Conservation (phyloP, 73 alveolate genomes). For the Durusdinium trenchii region DNA sequence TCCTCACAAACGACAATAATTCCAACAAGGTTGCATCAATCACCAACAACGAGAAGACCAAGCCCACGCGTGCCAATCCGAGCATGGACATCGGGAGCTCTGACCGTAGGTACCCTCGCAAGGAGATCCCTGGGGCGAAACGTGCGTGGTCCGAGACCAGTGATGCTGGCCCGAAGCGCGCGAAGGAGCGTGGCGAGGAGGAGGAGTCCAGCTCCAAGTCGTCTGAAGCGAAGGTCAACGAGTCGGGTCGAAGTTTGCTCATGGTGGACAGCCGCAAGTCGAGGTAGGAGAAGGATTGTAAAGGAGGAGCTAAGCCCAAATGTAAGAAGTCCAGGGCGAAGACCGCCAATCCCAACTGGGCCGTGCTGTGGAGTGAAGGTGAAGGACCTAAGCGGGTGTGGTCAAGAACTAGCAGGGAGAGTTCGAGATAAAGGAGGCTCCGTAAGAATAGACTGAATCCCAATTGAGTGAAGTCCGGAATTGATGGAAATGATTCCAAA, state of each 20-base stretch:
- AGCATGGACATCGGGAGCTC: not conserved
- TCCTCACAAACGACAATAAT: not conserved
- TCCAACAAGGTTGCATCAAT: conserved; percentile 5
- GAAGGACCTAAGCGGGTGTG: not conserved
- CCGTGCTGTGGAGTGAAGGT: not conserved
- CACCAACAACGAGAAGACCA: conserved; percentile 30
- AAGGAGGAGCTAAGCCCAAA: not conserved
- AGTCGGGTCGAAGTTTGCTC: not conserved
- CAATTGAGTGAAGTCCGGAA: not conserved
- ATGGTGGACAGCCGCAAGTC: not conserved
- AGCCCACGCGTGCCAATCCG: conserved; percentile 18
- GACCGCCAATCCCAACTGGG: not conserved
- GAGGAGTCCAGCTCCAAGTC: not conserved
- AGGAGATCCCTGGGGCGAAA: not conserved
- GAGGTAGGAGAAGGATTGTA: not conserved
- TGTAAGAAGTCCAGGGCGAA: conserved; percentile 31
- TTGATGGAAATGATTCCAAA: not conserved
- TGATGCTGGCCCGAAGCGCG: not conserved
- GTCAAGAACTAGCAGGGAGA: not conserved
- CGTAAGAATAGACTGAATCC: not conserved
- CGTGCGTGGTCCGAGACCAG: not conserved
- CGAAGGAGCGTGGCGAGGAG: not conserved
- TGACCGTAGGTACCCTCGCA: not conserved
- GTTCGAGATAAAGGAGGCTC: conserved; percentile 1
- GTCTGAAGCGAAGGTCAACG: not conserved